Base-by-base conservation (phyloP, 1,139 yeast genomes). In the Debaryomyces subglobosus region DNA sequence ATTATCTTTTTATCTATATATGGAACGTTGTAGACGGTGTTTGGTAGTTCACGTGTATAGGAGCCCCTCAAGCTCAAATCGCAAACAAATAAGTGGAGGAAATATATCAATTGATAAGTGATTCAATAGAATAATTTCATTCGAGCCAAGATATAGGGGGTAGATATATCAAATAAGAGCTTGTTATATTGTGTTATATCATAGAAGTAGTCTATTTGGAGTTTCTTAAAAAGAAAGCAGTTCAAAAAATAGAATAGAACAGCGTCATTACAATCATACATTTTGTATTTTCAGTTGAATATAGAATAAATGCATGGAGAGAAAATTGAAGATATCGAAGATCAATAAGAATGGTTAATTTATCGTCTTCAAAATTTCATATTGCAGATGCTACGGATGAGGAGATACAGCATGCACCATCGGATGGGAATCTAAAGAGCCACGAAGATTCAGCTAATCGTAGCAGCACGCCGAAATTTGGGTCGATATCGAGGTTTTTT, bases 401-500 rank as follows among this genome's bases (percentile, higher is more conserved):
- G 5, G 43, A 40, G 20, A 30, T 30, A 13, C 27, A 20, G 4
- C 36, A 21, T 15, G n/a, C 35, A 9, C 20, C 16, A 30, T 12
- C 15, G 4, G 23, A 15, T 10, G 20, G 15, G 10, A 30, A 30
- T 20, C 43, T 18, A 8, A 40, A 40, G 43, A n/a, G 21, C 18
- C 36, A 40, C 21, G 46, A 44, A 9, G 46, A 44, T 7, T 12
- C 23, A 21, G 16, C 16, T 4, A 43, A 20, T 12, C 33, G 29
- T 3, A 30, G 15, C 25, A 40, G 18, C 16, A 44, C 29, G 25
- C 23, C 29, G 3, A 34, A 33, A 16, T 37, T 32, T 45, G 36
- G 44, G 43, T 59, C 65, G 4, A 60, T 61, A 12, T 60, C 65
- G 3, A 57, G 56, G 39, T 56, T 60, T 37, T 51, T 62, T 9